Conservation (phyloP, 2,329 filamentous ascomycete species). For the Colletotrichum sojae region DNA sequence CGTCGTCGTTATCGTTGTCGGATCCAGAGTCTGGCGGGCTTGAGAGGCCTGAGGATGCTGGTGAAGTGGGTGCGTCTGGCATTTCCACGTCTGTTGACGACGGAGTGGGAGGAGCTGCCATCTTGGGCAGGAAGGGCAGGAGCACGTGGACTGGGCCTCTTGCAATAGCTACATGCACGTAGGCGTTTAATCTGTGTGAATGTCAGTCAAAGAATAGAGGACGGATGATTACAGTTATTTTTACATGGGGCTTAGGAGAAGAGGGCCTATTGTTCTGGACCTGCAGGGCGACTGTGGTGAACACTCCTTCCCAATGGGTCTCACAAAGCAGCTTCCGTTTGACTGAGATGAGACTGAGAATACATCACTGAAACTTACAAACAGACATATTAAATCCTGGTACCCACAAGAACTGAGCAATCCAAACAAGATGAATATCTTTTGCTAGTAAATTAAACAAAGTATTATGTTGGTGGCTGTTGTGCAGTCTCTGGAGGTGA, state of each 20-base stretch:
- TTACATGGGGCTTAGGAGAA: no score
- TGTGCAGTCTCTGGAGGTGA: not conserved
- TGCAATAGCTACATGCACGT: not conserved
- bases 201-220: conserved; percentile 1
- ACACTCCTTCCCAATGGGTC: not conserved
- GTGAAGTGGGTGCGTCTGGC: conserved; percentile 21
- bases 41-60: conserved; percentile 24
- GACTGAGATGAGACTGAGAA: conserved; percentile 1
- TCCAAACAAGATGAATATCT: not conserved
- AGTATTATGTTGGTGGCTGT: not conserved
- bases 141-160: not conserved
- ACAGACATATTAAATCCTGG: not conserved
- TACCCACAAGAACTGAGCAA: not conserved
- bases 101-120: conserved; percentile 24
- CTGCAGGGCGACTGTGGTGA: not conserved
- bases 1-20: not conserved
- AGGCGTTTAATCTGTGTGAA: not conserved
- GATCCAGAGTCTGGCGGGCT: conserved; percentile 10
- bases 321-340: conserved; percentile 5
- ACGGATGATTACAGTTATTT: not conserved
- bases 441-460: not conserved
- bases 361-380: conserved; percentile 5
- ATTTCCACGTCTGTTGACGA: conserved; percentile 33
- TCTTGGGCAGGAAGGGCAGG: conserved; percentile 11
- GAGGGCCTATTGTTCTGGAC: not conserved